A percentile compares a stretch with the other conserved stretches of the same genome.
Evolutionary conservation across 2,329 filamentous ascomycete genomes (phyloP).

Genomic region (Tolypocladium endophyticum): DNA sequence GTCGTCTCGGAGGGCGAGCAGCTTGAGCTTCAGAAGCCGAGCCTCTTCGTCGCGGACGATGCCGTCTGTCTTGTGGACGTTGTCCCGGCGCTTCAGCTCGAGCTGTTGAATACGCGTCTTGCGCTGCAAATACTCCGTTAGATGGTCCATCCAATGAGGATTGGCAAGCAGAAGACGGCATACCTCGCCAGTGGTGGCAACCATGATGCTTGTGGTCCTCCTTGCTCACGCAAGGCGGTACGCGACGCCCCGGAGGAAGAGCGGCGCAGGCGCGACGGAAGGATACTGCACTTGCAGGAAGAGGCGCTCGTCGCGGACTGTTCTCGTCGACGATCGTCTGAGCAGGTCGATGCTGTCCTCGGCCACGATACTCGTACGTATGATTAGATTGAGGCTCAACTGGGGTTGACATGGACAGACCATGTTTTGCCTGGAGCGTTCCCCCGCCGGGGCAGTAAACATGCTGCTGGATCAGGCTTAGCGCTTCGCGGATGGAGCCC

Average conservation of each 20-base stretch:
- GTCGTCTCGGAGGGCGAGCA: constrained; percentile 65
- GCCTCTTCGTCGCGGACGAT: constrained; percentile 66
- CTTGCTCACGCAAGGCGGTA: not conserved
- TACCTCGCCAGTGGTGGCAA: constrained; percentile 16
- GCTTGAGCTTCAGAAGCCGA: constrained; percentile 57
- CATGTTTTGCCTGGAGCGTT: constrained; percentile 14
- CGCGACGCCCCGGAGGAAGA: not conserved
- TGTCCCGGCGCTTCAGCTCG: constrained; percentile 60
- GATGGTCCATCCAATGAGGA: not conserved
- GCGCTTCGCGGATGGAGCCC: not conserved
- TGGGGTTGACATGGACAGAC: constrained; percentile 1
- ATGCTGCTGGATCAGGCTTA: constrained; percentile 16
- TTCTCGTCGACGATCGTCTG: not conserved
- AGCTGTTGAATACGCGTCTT: constrained; percentile 40
- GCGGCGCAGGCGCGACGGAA: not conserved
- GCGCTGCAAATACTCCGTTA: constrained; percentile 23
- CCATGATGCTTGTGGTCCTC: constrained; percentile 11
- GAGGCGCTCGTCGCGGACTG: not conserved
- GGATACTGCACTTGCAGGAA: not conserved
- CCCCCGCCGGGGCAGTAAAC: constrained; percentile 15
- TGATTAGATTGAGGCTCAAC: not conserved
- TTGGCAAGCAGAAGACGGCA: not conserved
- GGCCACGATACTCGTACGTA: not conserved
- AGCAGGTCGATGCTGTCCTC: not conserved
- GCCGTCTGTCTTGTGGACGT: constrained; percentile 52